Evolutionary conservation across 2,329 filamentous ascomycete genomes (phyloP), one percentile per base, ranked within the genome.

Genomic region (Cladophialophora bantiana): DNA sequence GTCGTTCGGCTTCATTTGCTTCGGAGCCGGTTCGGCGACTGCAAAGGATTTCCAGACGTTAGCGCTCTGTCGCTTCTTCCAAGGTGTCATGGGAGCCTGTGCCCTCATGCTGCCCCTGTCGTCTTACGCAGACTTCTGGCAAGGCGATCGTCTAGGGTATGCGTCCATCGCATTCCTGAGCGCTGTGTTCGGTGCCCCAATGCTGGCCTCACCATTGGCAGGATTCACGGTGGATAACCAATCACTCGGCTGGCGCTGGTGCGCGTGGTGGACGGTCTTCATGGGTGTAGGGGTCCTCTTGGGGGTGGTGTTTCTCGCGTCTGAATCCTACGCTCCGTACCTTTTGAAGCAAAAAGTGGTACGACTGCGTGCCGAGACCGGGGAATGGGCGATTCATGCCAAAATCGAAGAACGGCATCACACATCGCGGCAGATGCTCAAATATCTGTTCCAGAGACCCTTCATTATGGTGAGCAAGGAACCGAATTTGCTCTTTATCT

Each of bases 391-490:
- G 20, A 34, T 31, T 31, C 50, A 53, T 53, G 40, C 40, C 40
- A 34, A 53, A 53, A 53, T 53, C 20, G 32, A 53, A 31, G 20
- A 31, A 31, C 50, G 32, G 32, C 50, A 53, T n/a, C 20, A 31
- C 2, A 31, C 50, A 31, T 13, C 26, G 20, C 12, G 50, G 1
- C 20, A 34, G 20, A 31, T 32, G 5, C 20, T 53, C 10, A n/a
- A 31, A 13, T 53, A 31, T 12, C 32, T n/a, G 20, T 50, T 68
- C 50, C 48, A 35, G 31, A 76, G 84, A 18, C 79, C 83, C 0
- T 75, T 85, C 42, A 74, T 84, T 32, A 74, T 84, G 4, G 81
- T 83, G 71, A 77, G 77, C 10, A 81, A 82, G 64, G 79, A 84
- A 7, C 73, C 73, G 1, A 77, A 77, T 50, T 70, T 77, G 10